Percentiles rank a stretch among this genome's conserved stretches.
Conservation (phyloP, 108 stramenopile genomes). For the Epithemia pelagica region DNA sequence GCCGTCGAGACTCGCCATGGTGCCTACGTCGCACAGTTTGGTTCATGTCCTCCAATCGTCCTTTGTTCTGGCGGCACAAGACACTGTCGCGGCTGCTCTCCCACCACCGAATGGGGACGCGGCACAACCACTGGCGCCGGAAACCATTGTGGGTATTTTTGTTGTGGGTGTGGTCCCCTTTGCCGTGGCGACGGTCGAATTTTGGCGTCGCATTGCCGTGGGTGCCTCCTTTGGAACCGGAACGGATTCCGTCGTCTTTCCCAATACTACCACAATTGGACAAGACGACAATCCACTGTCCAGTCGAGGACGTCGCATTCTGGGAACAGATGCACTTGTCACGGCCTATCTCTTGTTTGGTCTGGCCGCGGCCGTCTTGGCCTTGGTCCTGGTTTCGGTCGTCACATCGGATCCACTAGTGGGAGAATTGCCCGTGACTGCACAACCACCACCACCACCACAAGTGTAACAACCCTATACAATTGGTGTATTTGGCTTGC, state of each 20-base stretch:
- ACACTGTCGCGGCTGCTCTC: no score
- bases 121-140: background rate
- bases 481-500: no score
- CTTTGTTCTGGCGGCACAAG: no score
- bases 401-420: slow-evolving; percentile 14
- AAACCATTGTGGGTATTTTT: slow-evolving; percentile 36
- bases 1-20: no score
- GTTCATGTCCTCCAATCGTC: no score
- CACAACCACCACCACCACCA: no score
- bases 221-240: slow-evolving; percentile 81
- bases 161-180: slow-evolving; percentile 43
- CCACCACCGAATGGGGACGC: no score
- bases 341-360: slow-evolving; percentile 73
- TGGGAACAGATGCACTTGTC: slow-evolving; percentile 59
- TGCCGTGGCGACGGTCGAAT: slow-evolving; percentile 74
- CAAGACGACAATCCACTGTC: slow-evolving; percentile 46
- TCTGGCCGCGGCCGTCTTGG: slow-evolving; percentile 47
- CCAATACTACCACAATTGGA: slow-evolving; percentile 36
- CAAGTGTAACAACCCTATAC: no score
- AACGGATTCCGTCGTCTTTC: slow-evolving; percentile 54
- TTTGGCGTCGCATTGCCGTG: slow-evolving; percentile 81
- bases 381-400: slow-evolving; percentile 58
- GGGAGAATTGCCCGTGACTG: background rate
- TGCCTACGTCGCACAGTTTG: no score
- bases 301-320: slow-evolving; percentile 51